These are phyloP conservation scores for Colletotrichum filicis DNA, from an alignment of 2,329 filamentous ascomycete genomes.

Conservation along the genomic window DNA sequence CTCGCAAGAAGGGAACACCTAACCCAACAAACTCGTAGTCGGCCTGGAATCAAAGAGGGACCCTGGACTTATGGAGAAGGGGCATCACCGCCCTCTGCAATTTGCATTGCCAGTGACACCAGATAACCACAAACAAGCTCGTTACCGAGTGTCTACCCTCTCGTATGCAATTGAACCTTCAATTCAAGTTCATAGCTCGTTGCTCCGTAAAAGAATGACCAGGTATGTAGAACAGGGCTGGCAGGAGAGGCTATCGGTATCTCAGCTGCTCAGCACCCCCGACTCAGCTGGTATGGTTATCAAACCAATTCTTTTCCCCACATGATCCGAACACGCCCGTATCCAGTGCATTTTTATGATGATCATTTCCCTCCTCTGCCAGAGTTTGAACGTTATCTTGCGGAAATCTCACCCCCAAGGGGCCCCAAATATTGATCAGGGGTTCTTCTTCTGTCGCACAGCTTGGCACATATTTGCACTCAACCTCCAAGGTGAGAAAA, in stretches of 20 bases:
- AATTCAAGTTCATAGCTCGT: background rate
- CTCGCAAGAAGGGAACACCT: background rate
- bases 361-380: background rate
- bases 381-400: background rate
- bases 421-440: background rate
- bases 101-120: background rate
- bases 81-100: too few species aligned
- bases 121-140: background rate
- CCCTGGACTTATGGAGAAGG: background rate
- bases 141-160: background rate
- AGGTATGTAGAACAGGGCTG: background rate
- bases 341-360: background rate
- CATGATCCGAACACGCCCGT: background rate
- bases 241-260: background rate
- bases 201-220: background rate
- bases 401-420: background rate
- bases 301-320: background rate
- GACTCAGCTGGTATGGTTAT: background rate
- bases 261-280: background rate
- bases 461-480: background rate
- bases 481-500: background rate
- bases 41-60: background rate
- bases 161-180: background rate
- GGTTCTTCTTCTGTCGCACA: too few species aligned
- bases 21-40: background rate